Base-by-base conservation (phyloP, 2,329 filamentous ascomycete genomes). In the Colletotrichum sp. region DNA sequence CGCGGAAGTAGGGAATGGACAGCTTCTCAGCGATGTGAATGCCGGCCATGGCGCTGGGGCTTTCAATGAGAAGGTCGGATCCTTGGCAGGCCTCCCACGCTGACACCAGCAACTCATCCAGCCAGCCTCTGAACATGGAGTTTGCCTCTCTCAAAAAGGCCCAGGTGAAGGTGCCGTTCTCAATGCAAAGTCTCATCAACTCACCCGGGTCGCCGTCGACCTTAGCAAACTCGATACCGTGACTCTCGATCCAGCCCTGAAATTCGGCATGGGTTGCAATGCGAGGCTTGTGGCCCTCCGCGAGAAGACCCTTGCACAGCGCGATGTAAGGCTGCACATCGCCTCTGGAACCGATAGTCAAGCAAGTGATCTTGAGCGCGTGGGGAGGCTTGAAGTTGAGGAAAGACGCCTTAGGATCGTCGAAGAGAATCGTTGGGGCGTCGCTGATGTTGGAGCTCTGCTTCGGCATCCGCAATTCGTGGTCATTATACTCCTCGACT, bases 281-380 rank as follows among this genome's bases (percentile, higher is more conserved):
- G 78, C 92, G 93, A 18, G 94, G 91, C 77, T 90, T 92, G 84
- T 99, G 97, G 1, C 97, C 97, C 79, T 99, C 96, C 1, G 93
- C 94, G 57, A 98, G 85, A 3, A 99, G 87, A 1, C 95, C 95
- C 82, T 98, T 98, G 87, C 97, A 98, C 1, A 99, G 88, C 1
- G 97, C 96, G 83, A 99, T 99, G 83, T 99, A 99, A 1, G 97
- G 97, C 83, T 99, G 97, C 6, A 99, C 96, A 82, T 99, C 97
- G 28, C 97, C 97, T 75, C 97, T 91, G 15, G 96, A 98, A 18
- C 97, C 97, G 78, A 99, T 99, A 0, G 97, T 99, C 49, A 99
- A 88, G 82, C 97, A 99, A 2, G 96, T 98, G 76, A 99, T 94
- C 24, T 90, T 93, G 82, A 99, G 87, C 3, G 96, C 89, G 79